These are phyloP conservation scores for Stagonosporopsis rhizophila DNA, from an alignment of 2,329 filamentous ascomycete species.

Conservation along the genomic window DNA sequence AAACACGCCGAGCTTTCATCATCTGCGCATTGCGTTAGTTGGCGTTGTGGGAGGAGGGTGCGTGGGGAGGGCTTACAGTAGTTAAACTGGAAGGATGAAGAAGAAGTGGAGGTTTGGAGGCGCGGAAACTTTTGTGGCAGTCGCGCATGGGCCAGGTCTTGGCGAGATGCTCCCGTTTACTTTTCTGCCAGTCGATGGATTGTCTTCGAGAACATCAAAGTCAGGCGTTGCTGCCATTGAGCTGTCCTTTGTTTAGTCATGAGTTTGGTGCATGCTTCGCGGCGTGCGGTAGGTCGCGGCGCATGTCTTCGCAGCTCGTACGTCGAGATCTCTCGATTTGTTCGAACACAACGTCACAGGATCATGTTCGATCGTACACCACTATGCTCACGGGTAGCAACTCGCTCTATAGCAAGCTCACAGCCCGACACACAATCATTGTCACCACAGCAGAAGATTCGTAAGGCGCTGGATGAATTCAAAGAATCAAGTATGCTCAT, in stretches of 20 bases:
- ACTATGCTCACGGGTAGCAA: conserved; percentile 17
- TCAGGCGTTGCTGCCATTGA: neutral
- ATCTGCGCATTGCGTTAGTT: conserved; percentile 66
- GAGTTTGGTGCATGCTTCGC: conserved; percentile 32
- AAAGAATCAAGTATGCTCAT: conserved; percentile 39
- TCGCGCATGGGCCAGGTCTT: conserved; percentile 30
- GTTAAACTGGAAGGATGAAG: conserved; percentile 99
- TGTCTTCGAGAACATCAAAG: conserved; percentile 3
- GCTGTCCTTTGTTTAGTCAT: conserved; percentile 16
- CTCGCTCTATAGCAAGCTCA: conserved; percentile 25
- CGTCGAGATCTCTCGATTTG: conserved; percentile 44
- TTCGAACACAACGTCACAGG: conserved; percentile 41
- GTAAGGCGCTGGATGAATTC: conserved; percentile 38
- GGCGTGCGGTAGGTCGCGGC: conserved; percentile 21
- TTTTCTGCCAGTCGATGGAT: conserved; percentile 16
- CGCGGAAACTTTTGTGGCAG: conserved; percentile 46
- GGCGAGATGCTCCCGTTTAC: neutral
- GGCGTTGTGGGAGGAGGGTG: conserved; percentile 8
- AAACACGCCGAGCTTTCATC: conserved; percentile 99
- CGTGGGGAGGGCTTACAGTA: conserved; percentile 71
- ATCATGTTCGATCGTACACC: conserved; percentile 25
- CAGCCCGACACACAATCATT: conserved; percentile 1
- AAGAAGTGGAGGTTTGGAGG: conserved; percentile 47
- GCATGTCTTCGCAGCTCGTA: conserved; percentile 39
- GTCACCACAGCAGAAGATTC: conserved; percentile 27